Conservation (phyloP, 176 grass and related monocot species). For the Leersia perrieri region DNA sequence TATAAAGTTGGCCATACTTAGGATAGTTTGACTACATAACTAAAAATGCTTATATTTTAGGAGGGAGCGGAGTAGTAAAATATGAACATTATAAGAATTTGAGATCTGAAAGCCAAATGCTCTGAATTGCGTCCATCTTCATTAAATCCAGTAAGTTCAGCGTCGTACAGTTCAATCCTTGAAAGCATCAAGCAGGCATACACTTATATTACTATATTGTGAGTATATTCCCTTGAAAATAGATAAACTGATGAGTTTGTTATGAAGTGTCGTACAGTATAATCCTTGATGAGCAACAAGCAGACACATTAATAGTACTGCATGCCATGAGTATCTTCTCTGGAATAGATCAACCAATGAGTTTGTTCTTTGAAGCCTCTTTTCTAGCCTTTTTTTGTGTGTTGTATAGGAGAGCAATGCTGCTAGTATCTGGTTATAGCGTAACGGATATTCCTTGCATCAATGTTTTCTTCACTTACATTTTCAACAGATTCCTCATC, state of each 20-base stretch:
- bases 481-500: slow-evolving; percentile 24
- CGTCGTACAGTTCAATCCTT: neutral
- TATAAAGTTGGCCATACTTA: too few relatives aligned
- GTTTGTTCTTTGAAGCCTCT: neutral
- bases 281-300: slow-evolving; percentile 22
- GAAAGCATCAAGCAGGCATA: neutral
- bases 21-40: too few relatives aligned
- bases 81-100: too few relatives aligned
- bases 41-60: too few relatives aligned
- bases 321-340: neutral
- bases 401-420: neutral
- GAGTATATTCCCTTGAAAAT: neutral
- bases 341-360: neutral
- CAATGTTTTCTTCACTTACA: slow-evolving; percentile 32
- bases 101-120: slow-evolving; percentile 1
- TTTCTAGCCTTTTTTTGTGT: slow-evolving; percentile 12
- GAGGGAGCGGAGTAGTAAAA: too few relatives aligned
- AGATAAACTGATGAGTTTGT: neutral
- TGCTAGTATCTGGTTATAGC: slow-evolving; percentile 30
- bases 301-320: neutral
- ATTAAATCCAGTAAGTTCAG: neutral
- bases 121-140: neutral
- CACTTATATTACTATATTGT: neutral
- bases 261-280: slow-evolving; percentile 7
- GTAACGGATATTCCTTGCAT: slow-evolving; percentile 23